A percentile compares a stretch with the other conserved stretches of the same genome.
Evolutionary conservation across 2,329 filamentous ascomycete species (phyloP).

Genomic region (Cladosporium sp.): DNA sequence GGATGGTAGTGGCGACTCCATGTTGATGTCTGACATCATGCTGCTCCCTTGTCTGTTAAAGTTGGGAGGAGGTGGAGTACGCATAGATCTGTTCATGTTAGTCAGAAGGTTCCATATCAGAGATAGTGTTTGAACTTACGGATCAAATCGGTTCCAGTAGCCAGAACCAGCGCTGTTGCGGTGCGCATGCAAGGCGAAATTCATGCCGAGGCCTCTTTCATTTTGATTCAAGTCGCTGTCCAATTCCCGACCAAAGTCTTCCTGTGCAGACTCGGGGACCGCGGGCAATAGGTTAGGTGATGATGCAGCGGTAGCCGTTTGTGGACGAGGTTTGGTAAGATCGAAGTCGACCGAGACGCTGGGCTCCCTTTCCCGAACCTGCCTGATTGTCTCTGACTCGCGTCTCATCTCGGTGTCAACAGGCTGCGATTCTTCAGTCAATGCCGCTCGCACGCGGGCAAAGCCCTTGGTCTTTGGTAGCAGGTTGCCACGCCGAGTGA

Average conservation of each 20-base stretch:
- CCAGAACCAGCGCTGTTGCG: constrained; percentile 71
- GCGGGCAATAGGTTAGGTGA: constrained; percentile 67
- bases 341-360: constrained; percentile 42
- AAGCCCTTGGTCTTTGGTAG: constrained; percentile 96
- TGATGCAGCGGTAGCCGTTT: constrained; percentile 62
- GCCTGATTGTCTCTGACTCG: constrained; percentile 92
- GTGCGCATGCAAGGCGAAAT: constrained; percentile 73
- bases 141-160: constrained; percentile 81
- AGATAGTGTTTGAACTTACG: constrained; percentile 35
- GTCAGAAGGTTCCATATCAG: neutral
- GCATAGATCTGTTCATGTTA: constrained; percentile 45
- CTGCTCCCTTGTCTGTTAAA: constrained; percentile 59
- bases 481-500: constrained; percentile 85
- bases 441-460: constrained; percentile 84
- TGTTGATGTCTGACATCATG: constrained; percentile 64
- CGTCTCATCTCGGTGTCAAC: constrained; percentile 85
- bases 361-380: constrained; percentile 85
- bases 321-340: constrained; percentile 41
- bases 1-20: constrained; percentile 63
- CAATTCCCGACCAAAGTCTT: constrained; percentile 69
- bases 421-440: constrained; percentile 84
- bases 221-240: constrained; percentile 29
- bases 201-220: constrained; percentile 56
- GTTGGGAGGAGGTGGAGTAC: constrained; percentile 62
- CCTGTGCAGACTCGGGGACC: constrained; percentile 60